phyloP scores from a whole-genome alignment of 1,139 yeast species.

The Scheffersomyces cryptocercus region DNA sequence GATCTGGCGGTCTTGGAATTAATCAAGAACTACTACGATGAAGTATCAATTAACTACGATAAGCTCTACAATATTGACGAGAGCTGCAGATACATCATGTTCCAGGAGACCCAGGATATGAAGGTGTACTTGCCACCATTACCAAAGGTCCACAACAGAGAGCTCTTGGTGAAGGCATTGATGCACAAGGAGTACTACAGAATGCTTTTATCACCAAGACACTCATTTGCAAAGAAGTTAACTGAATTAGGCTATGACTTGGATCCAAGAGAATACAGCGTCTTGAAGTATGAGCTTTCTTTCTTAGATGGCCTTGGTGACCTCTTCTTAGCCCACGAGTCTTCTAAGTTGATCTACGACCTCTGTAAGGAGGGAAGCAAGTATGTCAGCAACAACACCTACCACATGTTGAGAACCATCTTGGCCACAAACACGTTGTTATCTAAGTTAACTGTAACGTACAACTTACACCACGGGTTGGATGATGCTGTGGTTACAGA shows the following conservation, averaged over 20 bases:
- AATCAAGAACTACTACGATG: constrained; percentile 23
- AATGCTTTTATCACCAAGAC: constrained; percentile 31
- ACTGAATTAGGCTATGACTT: constrained; percentile 15
- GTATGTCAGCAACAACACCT: constrained; percentile 27
- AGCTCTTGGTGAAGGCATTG: constrained; percentile 36
- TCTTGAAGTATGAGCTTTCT: constrained; percentile 39
- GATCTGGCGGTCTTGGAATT: constrained; percentile 13
- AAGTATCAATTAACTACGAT: constrained; percentile 22
- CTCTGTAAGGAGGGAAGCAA: constrained; percentile 19
- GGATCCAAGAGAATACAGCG: constrained; percentile 19
- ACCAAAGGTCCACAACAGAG: constrained; percentile 34
- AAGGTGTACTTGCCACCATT: constrained; percentile 36
- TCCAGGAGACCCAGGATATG: constrained; percentile 25
- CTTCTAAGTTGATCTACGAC: constrained; percentile 37
- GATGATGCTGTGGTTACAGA: constrained; percentile 25
- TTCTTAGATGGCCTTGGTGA: constrained; percentile 49
- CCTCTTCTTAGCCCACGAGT: constrained; percentile 40
- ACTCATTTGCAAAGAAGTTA: constrained; percentile 30
- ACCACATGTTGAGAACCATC: constrained; percentile 34
- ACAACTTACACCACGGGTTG: constrained; percentile 37
- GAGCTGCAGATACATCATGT: constrained; percentile 16
- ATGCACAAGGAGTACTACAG: constrained; percentile 44
- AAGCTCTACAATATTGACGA: constrained; percentile 17
- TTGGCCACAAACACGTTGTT: constrained; percentile 44
- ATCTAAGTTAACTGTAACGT: constrained; percentile 38